These are phyloP conservation scores for Tuber borchii DNA, from an alignment of 495 filamentous ascomycete genomes.

Conservation along the genomic window DNA sequence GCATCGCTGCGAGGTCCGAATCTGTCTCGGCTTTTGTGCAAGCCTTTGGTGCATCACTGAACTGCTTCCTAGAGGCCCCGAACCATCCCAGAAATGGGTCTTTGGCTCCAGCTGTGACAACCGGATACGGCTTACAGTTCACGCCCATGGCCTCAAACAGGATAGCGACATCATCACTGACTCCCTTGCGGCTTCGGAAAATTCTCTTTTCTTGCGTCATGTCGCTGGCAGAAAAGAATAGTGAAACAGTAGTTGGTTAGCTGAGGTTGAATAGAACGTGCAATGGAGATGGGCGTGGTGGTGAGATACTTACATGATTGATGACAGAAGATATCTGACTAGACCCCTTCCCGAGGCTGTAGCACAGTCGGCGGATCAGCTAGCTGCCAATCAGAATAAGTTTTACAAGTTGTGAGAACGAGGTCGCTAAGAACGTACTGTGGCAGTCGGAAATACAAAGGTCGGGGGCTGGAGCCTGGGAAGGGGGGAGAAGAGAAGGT, in stretches of 20 bases:
- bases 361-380: background rate
- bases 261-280: background rate
- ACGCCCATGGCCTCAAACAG: background rate
- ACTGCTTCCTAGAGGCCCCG: background rate
- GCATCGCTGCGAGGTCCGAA: background rate
- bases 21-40: background rate
- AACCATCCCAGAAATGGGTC: background rate
- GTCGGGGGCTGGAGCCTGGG: background rate
- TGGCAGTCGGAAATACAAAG: background rate
- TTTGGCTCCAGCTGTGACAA: background rate
- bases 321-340: background rate
- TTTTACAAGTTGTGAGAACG: background rate
- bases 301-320: background rate
- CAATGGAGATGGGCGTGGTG: too few species aligned
- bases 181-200: background rate
- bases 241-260: background rate
- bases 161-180: background rate
- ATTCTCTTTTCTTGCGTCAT: background rate
- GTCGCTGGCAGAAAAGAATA: background rate
- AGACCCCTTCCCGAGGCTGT: background rate
- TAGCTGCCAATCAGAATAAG: background rate
- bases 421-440: background rate
- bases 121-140: background rate
- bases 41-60: background rate
- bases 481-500: background rate